Conservation (phyloP, 1,284 basidiomycete species). For the Somion occarium region DNA sequence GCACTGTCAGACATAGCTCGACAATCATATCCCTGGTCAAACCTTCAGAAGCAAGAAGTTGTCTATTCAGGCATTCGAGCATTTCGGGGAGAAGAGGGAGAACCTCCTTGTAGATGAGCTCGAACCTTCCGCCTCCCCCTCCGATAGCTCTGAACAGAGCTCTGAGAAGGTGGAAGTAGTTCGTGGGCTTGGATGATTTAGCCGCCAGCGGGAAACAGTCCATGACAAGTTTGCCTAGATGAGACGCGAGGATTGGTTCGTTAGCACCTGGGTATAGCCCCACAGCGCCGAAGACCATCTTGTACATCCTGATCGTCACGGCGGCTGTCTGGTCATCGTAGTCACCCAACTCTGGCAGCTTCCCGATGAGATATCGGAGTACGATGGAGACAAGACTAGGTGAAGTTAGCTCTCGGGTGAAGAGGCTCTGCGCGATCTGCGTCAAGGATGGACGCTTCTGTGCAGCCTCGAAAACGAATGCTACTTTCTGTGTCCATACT, state of each 20-base stretch:
- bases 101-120: slow-evolving; percentile 95
- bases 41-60: slow-evolving; percentile 80
- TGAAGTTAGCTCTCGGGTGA: slow-evolving; percentile 80
- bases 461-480: slow-evolving; percentile 80
- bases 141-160: slow-evolving; percentile 97
- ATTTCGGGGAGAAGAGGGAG: slow-evolving; percentile 95
- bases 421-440: slow-evolving; percentile 85
- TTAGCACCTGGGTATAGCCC: slow-evolving; percentile 76
- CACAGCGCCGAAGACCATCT: slow-evolving; percentile 94
- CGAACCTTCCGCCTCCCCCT: slow-evolving; percentile 90
- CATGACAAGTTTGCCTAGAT: slow-evolving; percentile 94
- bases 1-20: slow-evolving; percentile 96
- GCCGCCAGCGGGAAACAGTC: slow-evolving; percentile 94
- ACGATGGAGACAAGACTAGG: slow-evolving; percentile 92
- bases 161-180: slow-evolving; percentile 94
- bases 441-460: slow-evolving; percentile 79
- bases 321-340: slow-evolving; percentile 80
- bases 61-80: slow-evolving; percentile 91
- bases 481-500: slow-evolving; percentile 90
- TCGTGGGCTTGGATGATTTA: slow-evolving; percentile 85
- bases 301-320: slow-evolving; percentile 88
- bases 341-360: slow-evolving; percentile 82
- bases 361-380: slow-evolving; percentile 82
- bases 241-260: slow-evolving; percentile 89
- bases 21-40: slow-evolving; percentile 87